Percentiles rank a stretch among this genome's conserved stretches.
Conservation (phyloP, 2,329 filamentous ascomycete species). For the Fusarium cyanostomum region DNA sequence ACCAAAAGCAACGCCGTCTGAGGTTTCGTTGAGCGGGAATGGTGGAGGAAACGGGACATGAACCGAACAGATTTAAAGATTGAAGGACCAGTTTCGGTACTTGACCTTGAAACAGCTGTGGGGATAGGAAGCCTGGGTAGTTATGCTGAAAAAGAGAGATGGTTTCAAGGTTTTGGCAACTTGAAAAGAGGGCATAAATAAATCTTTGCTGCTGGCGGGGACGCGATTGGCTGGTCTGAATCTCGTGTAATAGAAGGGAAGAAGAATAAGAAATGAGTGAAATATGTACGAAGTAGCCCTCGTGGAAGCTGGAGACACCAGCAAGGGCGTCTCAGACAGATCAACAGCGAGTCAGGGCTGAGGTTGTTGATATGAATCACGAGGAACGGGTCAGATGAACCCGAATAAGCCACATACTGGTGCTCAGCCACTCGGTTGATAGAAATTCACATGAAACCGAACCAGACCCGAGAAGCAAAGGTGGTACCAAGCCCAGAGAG, state of each 20-base stretch:
- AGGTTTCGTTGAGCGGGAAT: not conserved
- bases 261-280: not conserved
- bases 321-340: not conserved
- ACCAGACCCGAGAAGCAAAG: conserved; percentile 10
- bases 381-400: conserved; percentile 2
- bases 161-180: not conserved
- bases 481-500: not conserved
- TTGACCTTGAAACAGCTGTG: not conserved
- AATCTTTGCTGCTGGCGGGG: not conserved
- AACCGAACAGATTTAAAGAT: not conserved
- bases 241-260: not conserved
- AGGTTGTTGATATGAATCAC: not conserved
- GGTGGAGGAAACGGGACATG: not conserved
- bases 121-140: no score
- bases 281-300: not conserved
- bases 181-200: not conserved
- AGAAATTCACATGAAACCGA: conserved; percentile 44
- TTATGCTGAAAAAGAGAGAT: no score
- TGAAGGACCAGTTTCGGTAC: not conserved
- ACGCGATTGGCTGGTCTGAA: not conserved
- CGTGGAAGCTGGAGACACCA: not conserved
- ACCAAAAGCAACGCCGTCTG: not conserved
- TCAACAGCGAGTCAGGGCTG: not conserved
- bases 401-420: not conserved
- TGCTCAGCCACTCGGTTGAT: conserved; percentile 13